Base-by-base conservation (phyloP, 2,329 filamentous ascomycete species). In the Penicillium palitans region DNA sequence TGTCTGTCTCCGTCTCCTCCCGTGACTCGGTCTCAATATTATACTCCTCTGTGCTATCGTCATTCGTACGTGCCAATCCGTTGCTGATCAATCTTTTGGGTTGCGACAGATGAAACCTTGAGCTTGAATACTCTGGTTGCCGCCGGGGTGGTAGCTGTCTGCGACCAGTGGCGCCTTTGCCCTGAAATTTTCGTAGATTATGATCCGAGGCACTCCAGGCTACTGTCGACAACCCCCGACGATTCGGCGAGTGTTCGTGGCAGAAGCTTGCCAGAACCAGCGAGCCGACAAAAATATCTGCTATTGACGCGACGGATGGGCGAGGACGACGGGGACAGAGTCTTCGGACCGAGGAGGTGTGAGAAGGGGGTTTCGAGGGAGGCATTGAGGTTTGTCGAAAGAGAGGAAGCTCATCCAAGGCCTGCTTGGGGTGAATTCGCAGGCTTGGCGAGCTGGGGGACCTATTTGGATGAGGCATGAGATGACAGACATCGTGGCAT, bases 401-500 rank as follows among this genome's bases (percentile, higher is more conserved):
- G 58, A 61, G 55, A 35, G 61, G 52, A 58, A 67, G 61, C 60
- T 66, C 63, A 60, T 70, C 71, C 66, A 70, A 65, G 63, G 70
- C 70, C 76, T 78, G 72, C 73, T 77, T 78, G 62, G 79, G 77
- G 74, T 77, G 73, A 71, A 78, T 71, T 72, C 78, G 77, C 76
- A 77, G 76, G 73, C 76, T 73, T 66, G 74, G 71, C 69, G 77
- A 79, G 79, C 80, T 78, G 72, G 81, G 77, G 75, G 81, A 78
- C 76, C 78, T 78, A 77, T 79, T 80, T 78, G 82, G 73, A 77
- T 81, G 77, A 83, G 83, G 85, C 86, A 88, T 88, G 84, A 83
- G 83, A 81, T 71, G 77, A 73, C 78, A 78, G 76, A 81, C 85
- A 88, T 87, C 67, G 79, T 86, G 83, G 77, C 75, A 76, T 74